phyloP scores from a whole-genome alignment of 345 rosid species.

The Corymbia maculata region DNA sequence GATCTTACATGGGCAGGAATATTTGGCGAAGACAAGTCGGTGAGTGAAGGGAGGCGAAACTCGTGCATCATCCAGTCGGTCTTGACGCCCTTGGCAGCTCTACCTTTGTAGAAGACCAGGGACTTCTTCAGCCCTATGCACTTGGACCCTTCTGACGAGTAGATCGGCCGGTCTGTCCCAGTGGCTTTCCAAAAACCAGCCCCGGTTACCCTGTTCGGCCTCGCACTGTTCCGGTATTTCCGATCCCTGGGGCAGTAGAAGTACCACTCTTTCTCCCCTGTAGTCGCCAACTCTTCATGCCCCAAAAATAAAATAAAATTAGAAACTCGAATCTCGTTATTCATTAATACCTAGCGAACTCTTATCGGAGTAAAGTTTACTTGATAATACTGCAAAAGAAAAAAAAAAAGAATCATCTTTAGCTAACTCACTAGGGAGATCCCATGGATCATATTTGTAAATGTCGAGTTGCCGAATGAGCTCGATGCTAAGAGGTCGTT shows the following conservation, averaged over 20 bases:
- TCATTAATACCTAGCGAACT: background rate
- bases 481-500: conserved; percentile 64
- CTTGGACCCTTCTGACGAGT: conserved; percentile 70
- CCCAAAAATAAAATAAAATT: background rate
- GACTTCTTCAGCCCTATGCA: conserved; percentile 95
- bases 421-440: conserved; percentile 69
- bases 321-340: background rate
- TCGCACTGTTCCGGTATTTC: conserved; percentile 79
- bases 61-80: conserved; percentile 99
- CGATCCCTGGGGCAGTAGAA: conserved; percentile 92
- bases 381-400: background rate
- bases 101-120: conserved; percentile 84
- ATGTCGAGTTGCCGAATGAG: conserved; percentile 85
- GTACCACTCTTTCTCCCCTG: conserved; percentile 90
- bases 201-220: conserved; percentile 86
- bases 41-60: conserved; percentile 78
- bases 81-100: conserved; percentile 88
- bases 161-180: conserved; percentile 90
- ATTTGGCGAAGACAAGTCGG: conserved; percentile 24
- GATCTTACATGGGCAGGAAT: conserved; percentile 51
- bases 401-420: background rate
- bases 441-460: conserved; percentile 95
- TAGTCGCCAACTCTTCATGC: conserved; percentile 51
- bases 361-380: background rate
- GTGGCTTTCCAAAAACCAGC: conserved; percentile 98